These are phyloP conservation scores for Aspergillus caelatus DNA, from an alignment of 2,329 filamentous ascomycete genomes.

Conservation along the genomic window DNA sequence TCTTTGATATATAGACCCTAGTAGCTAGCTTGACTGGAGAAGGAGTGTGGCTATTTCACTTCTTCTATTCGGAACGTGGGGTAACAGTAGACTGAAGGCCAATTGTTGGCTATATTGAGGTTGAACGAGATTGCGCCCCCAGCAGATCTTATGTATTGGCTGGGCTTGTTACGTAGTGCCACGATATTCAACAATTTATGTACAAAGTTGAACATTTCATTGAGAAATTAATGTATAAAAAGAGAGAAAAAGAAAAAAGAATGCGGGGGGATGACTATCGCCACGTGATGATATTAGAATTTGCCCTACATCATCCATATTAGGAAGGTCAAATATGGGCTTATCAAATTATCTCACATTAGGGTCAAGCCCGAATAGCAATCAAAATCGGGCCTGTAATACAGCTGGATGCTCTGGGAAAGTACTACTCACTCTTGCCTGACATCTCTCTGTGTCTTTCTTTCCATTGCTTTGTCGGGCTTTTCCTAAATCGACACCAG, in stretches of 20 bases:
- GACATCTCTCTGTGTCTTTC: too few relatives aligned
- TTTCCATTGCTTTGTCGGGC: too few relatives aligned
- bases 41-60: neutral
- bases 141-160: too few relatives aligned
- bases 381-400: too few relatives aligned
- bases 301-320: neutral
- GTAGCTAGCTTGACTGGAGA: neutral
- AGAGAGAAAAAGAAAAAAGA: neutral
- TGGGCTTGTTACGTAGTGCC: neutral
- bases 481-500: too few relatives aligned
- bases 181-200: neutral
- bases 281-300: constrained; percentile 5
- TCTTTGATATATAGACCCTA: constrained; percentile 20
- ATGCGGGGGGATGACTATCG: constrained; percentile 8
- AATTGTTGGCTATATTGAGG: neutral
- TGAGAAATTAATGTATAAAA: neutral
- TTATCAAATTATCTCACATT: too few relatives aligned
- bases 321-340: neutral
- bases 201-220: neutral
- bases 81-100: neutral
- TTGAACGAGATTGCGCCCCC: neutral
- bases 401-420: too few relatives aligned
- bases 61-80: neutral
- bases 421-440: too few relatives aligned
- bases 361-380: too few relatives aligned